Percentiles rank a stretch among this genome's conserved stretches.
Evolutionary conservation across 768 basidiomycete genomes (phyloP).

Genomic region (Russula foetens): DNA sequence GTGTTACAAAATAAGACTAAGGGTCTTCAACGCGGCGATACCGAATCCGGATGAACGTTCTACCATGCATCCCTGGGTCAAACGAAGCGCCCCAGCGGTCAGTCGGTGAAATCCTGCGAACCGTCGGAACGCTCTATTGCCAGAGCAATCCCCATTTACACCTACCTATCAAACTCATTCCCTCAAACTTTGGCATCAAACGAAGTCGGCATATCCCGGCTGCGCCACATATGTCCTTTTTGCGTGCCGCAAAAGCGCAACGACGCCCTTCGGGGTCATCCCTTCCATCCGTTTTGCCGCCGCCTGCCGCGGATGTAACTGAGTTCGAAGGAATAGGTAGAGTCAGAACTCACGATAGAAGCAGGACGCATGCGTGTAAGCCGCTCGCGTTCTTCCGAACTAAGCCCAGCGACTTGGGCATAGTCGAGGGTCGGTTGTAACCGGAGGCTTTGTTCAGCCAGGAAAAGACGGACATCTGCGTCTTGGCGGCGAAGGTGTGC

Average conservation of each 20-base stretch:
- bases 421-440: conserved; percentile 73
- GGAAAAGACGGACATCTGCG: conserved; percentile 66
- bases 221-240: conserved; percentile 27
- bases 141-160: conserved; percentile 2
- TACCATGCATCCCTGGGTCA: conserved; percentile 2
- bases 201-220: not conserved
- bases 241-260: conserved; percentile 60
- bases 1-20: conserved; percentile 2
- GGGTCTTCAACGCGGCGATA: conserved; percentile 6
- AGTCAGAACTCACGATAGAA: conserved; percentile 45
- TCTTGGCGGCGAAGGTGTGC: conserved; percentile 62
- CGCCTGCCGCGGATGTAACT: conserved; percentile 42
- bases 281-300: conserved; percentile 91
- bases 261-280: conserved; percentile 76
- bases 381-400: conserved; percentile 65
- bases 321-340: not conserved
- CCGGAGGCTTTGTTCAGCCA: conserved; percentile 63
- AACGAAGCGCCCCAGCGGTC: conserved; percentile 4
- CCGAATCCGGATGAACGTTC: conserved; percentile 6
- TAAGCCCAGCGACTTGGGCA: conserved; percentile 52
- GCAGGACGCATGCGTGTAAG: conserved; percentile 52
- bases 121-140: conserved; percentile 3
- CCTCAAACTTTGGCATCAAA: not conserved
- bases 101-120: not conserved
- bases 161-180: not conserved